Evolutionary conservation across 345 rosid species (phyloP).

Genomic region (Populus alba): DNA sequence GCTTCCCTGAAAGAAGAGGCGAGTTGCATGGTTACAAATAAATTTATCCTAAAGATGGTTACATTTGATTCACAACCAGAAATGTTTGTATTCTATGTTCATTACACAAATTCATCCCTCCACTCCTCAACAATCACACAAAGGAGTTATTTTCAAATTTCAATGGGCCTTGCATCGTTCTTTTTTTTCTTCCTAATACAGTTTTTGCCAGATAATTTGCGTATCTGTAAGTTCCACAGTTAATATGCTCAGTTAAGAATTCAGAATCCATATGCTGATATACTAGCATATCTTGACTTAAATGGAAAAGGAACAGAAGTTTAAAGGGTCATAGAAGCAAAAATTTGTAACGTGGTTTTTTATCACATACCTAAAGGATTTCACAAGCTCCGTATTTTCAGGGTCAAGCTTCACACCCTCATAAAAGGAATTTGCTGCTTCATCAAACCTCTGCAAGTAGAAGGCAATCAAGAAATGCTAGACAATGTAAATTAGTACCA

Average conservation of each 20-base stretch:
- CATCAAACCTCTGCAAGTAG: conserved; percentile 61
- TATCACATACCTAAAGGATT: conserved; percentile 65
- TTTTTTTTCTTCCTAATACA: neutral
- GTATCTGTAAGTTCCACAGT: neutral
- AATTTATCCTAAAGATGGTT: too few relatives aligned
- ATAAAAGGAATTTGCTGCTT: conserved; percentile 79
- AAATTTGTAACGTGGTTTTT: neutral
- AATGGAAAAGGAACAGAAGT: neutral
- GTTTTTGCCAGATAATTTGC: neutral
- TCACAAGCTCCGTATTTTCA: conserved; percentile 61
- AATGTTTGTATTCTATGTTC: neutral
- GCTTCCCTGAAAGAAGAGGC: conserved; percentile 56
- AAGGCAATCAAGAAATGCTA: conserved; percentile 10
- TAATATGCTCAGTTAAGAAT: neutral
- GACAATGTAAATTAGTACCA: neutral
- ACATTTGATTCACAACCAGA: neutral
- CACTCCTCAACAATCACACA: neutral
- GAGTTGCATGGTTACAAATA: neutral
- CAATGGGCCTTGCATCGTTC: too few relatives aligned
- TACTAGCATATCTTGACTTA: neutral
- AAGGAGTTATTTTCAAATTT: neutral
- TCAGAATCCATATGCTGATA: neutral
- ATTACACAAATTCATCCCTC: neutral
- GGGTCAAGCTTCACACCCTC: conserved; percentile 83
- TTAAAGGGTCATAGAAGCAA: neutral